These are phyloP conservation scores for Phytopythium sindhum DNA, from an alignment of 352 stramenopile genomes.

Conservation along the genomic window DNA sequence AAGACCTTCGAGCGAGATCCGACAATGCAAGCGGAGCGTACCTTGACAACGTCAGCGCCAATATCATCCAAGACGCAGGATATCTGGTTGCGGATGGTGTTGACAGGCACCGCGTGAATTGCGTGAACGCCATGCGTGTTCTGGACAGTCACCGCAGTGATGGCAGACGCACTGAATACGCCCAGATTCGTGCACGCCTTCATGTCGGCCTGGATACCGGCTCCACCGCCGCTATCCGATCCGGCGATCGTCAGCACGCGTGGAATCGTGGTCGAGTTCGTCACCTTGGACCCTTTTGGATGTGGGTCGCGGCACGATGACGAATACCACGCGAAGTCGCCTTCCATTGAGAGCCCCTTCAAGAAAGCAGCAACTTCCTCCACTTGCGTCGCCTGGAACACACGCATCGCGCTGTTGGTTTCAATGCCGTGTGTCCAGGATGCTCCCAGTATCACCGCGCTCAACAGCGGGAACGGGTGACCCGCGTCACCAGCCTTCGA, in stretches of 20 bases:
- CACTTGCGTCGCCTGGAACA: background rate
- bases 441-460: background rate
- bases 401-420: background rate
- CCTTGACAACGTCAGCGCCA: conserved; percentile 85
- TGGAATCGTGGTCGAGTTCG: conserved; percentile 1
- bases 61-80: conserved; percentile 89
- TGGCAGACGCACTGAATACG: conserved; percentile 75
- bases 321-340: conserved; percentile 7
- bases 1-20: background rate
- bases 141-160: conserved; percentile 93
- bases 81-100: conserved; percentile 79
- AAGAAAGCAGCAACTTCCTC: background rate
- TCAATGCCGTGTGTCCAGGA: background rate
- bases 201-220: conserved; percentile 93
- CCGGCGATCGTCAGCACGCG: conserved; percentile 91
- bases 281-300: background rate
- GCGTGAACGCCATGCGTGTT: conserved; percentile 53
- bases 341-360: background rate
- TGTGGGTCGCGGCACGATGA: background rate
- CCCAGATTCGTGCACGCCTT: conserved; percentile 88
- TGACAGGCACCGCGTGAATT: conserved; percentile 48
- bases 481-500: background rate
- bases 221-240: conserved; percentile 87
- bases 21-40: conserved; percentile 6
- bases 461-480: background rate